These are phyloP conservation scores for Chaetomium olivaceum DNA, from an alignment of 2,329 filamentous ascomycete species.

Conservation along the genomic window DNA sequence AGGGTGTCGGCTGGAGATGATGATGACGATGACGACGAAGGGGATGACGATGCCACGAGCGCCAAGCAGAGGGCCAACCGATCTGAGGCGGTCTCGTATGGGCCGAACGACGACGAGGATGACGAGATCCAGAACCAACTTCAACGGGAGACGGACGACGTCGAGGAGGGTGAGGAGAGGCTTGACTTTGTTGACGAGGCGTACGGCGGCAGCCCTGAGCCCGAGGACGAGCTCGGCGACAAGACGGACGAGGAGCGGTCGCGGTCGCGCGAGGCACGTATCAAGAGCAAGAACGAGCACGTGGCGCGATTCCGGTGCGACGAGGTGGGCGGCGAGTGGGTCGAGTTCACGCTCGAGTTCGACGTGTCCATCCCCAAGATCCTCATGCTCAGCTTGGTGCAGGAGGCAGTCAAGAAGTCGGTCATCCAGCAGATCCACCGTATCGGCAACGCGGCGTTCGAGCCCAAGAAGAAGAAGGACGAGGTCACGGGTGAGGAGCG, in stretches of 20 bases:
- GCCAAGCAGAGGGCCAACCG: constrained; percentile 76
- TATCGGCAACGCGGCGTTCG: constrained; percentile 70
- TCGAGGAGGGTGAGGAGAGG: constrained; percentile 60
- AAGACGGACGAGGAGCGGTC: constrained; percentile 45
- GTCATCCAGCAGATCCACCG: constrained; percentile 85
- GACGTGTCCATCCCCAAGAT: constrained; percentile 80
- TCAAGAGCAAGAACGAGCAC: constrained; percentile 64
- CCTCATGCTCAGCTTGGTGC: constrained; percentile 87
- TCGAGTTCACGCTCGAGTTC: constrained; percentile 81
- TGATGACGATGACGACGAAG: constrained; percentile 60
- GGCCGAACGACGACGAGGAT: constrained; percentile 90
- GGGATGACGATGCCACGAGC: constrained; percentile 70
- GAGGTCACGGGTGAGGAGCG: constrained; percentile 49
- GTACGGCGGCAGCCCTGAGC: constrained; percentile 51
- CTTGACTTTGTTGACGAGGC: constrained; percentile 45
- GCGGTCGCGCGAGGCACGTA: constrained; percentile 54
- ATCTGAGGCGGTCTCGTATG: constrained; percentile 81
- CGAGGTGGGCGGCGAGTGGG: constrained; percentile 69
- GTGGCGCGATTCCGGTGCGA: constrained; percentile 80
- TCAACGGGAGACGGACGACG: constrained; percentile 56
- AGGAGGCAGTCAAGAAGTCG: constrained; percentile 73
- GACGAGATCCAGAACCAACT: constrained; percentile 68
- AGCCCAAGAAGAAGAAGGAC: constrained; percentile 58
- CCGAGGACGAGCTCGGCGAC: constrained; percentile 39
- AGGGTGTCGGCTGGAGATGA: constrained; percentile 40